Evolutionary conservation across 192 early-diverging fungal species (phyloP), one percentile per base, ranked within the genome.

Genomic region (Coemansia sp.): DNA sequence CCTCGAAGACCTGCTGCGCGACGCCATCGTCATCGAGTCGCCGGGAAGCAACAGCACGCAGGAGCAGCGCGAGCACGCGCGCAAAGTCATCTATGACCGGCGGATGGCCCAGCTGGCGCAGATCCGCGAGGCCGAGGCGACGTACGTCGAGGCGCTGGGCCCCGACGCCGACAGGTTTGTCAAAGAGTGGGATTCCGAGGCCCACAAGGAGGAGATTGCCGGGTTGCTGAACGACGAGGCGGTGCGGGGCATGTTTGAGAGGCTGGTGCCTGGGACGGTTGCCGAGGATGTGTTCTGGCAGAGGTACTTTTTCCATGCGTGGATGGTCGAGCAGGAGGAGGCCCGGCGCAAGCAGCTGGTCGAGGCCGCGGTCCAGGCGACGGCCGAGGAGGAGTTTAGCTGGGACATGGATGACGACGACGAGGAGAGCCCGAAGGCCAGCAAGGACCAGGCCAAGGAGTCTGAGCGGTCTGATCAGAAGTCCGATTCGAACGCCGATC

Each of bases 11-110:
- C 53, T 77, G 1, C 17, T 70, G 23, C 61, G 68, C 29, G 67
- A 70, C 10, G 74, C 74, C 25, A 70, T 77, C 28, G 68, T 77
- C 19, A 77, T 77, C 22, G 74, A 77, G 43, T 67, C 74, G 1
- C 74, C 74, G 0, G 60, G 56, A 1, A 69, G 55, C 35, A 42
- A 22, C 14, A 53, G 58, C 51, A 70, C 73, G 2, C 58, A 64
- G 52, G 67, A 76, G 52, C 67, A 76, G 41, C 50, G 35, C 2
- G 39, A 27, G 2, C 50, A 68, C 0, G 73, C 73, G 2, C 61
- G 66, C 23, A 70, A 63, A 34, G 56, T 77, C 28, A 59, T 77
- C 23, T 77, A 77, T 23, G 74, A 77, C 52, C 53, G 74, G 4
- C 58, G 64, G 20, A 77, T 70, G 68, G 74, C 74, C 0, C 67